These are phyloP conservation scores for Endotrypanum monterogeii DNA, from an alignment of 208 protist genomes.

Conservation along the genomic window DNA sequence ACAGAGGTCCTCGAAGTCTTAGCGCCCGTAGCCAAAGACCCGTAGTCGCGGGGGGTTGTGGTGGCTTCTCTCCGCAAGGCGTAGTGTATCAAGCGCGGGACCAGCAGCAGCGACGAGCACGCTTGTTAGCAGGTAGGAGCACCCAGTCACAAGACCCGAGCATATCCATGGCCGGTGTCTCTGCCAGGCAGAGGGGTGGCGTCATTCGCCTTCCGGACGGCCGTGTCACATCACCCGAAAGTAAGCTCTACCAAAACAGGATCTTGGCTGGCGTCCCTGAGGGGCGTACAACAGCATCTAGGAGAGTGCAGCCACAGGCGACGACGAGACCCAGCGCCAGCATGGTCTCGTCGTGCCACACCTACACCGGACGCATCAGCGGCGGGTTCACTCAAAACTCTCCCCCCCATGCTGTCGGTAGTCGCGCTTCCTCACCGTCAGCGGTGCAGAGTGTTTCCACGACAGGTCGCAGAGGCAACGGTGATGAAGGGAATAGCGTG, in stretches of 20 bases:
- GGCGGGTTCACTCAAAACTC: not conserved
- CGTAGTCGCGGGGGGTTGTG: not conserved
- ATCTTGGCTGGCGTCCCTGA: not conserved
- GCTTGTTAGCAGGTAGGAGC: not conserved
- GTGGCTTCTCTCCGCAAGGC: not conserved
- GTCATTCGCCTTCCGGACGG: slow-evolving; percentile 22
- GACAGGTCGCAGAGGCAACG: not conserved
- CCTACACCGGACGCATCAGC: not conserved
- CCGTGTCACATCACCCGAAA: slow-evolving; percentile 15
- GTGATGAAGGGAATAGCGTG: not conserved
- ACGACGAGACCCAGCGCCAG: not conserved
- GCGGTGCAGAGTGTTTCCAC: slow-evolving; percentile 5
- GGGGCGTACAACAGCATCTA: not conserved
- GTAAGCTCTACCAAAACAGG: not conserved
- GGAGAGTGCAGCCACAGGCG: slow-evolving; percentile 4
- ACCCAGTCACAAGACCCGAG: not conserved
- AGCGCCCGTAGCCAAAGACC: not conserved
- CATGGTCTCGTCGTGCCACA: not conserved
- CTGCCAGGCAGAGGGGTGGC: not conserved
- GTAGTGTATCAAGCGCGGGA: not conserved
- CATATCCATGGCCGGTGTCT: slow-evolving; percentile 7
- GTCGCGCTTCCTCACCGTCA: slow-evolving; percentile 13
- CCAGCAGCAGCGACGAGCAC: slow-evolving; percentile 6
- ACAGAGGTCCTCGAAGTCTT: not conserved
- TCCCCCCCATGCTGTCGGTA: not conserved